A percentile compares a stretch with the other conserved stretches of the same genome.
These are phyloP conservation scores for Leucocoprinus leucothites DNA, from an alignment of 768 basidiomycete genomes.

Conservation along the genomic window DNA sequence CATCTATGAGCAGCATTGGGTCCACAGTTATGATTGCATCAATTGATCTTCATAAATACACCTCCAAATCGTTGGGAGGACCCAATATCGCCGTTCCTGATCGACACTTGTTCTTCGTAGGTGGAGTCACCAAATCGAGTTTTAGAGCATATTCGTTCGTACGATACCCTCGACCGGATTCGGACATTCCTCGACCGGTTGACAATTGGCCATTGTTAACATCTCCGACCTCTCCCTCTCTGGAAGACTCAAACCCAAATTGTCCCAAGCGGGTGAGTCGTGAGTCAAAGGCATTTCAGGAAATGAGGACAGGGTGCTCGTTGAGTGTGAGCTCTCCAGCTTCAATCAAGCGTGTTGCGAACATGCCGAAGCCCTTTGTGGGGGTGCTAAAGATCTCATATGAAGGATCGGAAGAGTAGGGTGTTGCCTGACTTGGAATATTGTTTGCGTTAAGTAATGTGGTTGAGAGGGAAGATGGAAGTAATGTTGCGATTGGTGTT, in stretches of 20 bases:
- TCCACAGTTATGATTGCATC: slow-evolving; percentile 46
- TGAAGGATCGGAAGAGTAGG: slow-evolving; percentile 9
- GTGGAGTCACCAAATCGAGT: slow-evolving; percentile 28
- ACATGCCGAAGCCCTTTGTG: slow-evolving; percentile 34
- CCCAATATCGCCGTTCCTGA: slow-evolving; percentile 12
- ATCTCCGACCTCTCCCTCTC: slow-evolving; percentile 22
- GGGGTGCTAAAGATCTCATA: slow-evolving; percentile 24
- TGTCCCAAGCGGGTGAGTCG: slow-evolving; percentile 26
- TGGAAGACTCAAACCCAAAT: slow-evolving; percentile 26
- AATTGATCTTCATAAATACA: slow-evolving; percentile 37
- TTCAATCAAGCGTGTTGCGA: slow-evolving; percentile 30
- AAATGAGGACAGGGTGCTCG: slow-evolving; percentile 40
- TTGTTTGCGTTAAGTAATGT: neutral
- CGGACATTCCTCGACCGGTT: slow-evolving; percentile 27
- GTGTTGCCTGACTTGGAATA: slow-evolving; percentile 2
- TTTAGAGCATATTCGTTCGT: slow-evolving; percentile 38
- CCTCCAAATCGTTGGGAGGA: slow-evolving; percentile 33
- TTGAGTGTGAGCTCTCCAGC: slow-evolving; percentile 30
- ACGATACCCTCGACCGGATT: slow-evolving; percentile 38
- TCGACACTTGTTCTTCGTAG: slow-evolving; percentile 18
- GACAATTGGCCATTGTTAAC: slow-evolving; percentile 30
- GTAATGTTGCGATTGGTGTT: slow-evolving; percentile 10
- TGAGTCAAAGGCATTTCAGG: slow-evolving; percentile 27
- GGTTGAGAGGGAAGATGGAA: neutral
- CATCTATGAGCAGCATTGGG: slow-evolving; percentile 43